These are phyloP conservation scores for Stropharia rugosoannulata DNA, from an alignment of 768 basidiomycete species.

Conservation along the genomic window DNA sequence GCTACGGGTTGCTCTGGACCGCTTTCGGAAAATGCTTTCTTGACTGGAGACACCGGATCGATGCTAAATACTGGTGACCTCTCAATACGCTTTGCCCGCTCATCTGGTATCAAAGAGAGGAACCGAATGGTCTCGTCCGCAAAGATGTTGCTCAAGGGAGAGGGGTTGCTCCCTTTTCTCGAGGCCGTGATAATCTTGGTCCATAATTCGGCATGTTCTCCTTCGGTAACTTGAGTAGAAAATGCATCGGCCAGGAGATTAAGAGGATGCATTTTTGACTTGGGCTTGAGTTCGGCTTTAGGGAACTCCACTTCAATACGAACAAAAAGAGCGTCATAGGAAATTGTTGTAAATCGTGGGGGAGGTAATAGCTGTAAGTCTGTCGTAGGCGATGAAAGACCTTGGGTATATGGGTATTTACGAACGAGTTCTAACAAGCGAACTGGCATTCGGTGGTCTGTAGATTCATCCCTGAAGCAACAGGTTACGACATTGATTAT, in stretches of 20 bases:
- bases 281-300: slow-evolving; percentile 39
- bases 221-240: slow-evolving; percentile 32
- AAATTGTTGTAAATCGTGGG: slow-evolving; percentile 68
- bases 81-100: slow-evolving; percentile 24
- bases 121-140: slow-evolving; percentile 66
- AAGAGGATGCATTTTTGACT: slow-evolving; percentile 41
- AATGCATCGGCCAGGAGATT: slow-evolving; percentile 66
- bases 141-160: slow-evolving; percentile 54
- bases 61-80: slow-evolving; percentile 31
- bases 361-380: slow-evolving; percentile 47
- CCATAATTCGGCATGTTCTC: slow-evolving; percentile 49
- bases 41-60: slow-evolving; percentile 24
- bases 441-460: slow-evolving; percentile 56
- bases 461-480: slow-evolving; percentile 54
- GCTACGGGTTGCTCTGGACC: slow-evolving; percentile 16
- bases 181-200: slow-evolving; percentile 46
- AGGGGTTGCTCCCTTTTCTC: slow-evolving; percentile 27
- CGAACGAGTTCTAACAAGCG: slow-evolving; percentile 71
- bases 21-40: slow-evolving; percentile 29
- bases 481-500: slow-evolving; percentile 3
- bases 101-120: slow-evolving; percentile 50
- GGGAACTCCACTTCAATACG: slow-evolving; percentile 59
- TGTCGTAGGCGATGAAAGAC: slow-evolving; percentile 30
- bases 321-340: slow-evolving; percentile 63
- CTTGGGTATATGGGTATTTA: slow-evolving; percentile 60